phyloP scores from a whole-genome alignment of 176 grass and related monocot species.

The Oryza officinalis region DNA sequence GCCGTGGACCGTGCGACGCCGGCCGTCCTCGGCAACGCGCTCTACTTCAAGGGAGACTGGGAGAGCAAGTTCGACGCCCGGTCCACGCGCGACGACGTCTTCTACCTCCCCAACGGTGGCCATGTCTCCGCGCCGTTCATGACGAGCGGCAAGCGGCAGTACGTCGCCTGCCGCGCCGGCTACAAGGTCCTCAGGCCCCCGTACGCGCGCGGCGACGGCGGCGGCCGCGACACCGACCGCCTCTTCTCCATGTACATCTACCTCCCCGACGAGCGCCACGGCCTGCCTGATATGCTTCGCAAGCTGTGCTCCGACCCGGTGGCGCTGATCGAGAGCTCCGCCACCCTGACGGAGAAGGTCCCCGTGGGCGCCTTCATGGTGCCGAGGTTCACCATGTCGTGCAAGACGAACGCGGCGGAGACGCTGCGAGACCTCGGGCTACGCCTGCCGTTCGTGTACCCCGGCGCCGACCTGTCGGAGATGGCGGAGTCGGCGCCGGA shows the following conservation, averaged over 20 bases:
- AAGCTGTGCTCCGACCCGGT: constrained; percentile 41
- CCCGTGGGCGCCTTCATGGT: constrained; percentile 46
- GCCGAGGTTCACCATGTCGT: constrained; percentile 65
- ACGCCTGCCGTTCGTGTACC: constrained; percentile 36
- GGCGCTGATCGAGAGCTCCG: constrained; percentile 27
- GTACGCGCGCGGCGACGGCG: constrained; percentile 18
- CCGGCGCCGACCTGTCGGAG: constrained; percentile 44
- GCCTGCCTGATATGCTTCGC: constrained; percentile 40
- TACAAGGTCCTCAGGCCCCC: constrained; percentile 60
- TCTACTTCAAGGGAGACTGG: constrained; percentile 90
- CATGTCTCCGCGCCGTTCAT: constrained; percentile 51
- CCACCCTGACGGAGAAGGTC: background rate
- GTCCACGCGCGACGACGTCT: constrained; percentile 36
- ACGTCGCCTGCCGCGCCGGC: constrained; percentile 35
- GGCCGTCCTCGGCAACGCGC: constrained; percentile 56
- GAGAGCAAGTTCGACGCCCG: constrained; percentile 47
- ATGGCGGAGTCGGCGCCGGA: constrained; percentile 32
- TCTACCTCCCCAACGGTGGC: constrained; percentile 46
- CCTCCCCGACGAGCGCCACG: constrained; percentile 48
- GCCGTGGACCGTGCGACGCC: background rate
- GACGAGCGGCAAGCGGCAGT: constrained; percentile 45
- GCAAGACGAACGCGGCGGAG: constrained; percentile 29
- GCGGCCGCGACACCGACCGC: background rate
- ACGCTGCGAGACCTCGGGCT: constrained; percentile 42
- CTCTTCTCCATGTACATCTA: constrained; percentile 67